Evolutionary conservation across 371 early-diverging fungal genomes (phyloP), one percentile per base, ranked within the genome.

Genomic region (Lichtheimia ornata): DNA sequence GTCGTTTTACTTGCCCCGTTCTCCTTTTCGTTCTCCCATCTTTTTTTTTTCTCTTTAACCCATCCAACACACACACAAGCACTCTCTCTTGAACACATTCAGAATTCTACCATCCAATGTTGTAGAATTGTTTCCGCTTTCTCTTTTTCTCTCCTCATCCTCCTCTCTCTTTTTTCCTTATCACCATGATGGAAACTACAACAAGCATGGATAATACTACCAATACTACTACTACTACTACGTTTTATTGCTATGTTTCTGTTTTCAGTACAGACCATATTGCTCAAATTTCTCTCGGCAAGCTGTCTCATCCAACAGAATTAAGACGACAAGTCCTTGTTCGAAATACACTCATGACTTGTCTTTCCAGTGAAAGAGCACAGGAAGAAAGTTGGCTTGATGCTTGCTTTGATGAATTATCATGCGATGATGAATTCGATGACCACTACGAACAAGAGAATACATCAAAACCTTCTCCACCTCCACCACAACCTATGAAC

Each of bases 301-400:
- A 76, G 63, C 53, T 76, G 30, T 70, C 55, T 24, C 66, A 68
- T n/a, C 53, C 61, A 17, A 58, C 61, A 14, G 61, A 63, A n/a
- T 55, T 75, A 25, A 63, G 69, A 44, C 66, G 69, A 7, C 71
- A 76, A 50, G 63, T 76, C 6, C 41, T 76, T 25, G 61, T 73
- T n/a, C 65, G 73, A n/a, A 76, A 76, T 49, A 47, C 70, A 4
- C 50, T 73, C 11, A 41, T 69, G 24, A 57, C 59, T 12, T 71
- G 66, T 28, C 56, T 70, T 14, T 55, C 70, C 50, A 49, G 67
- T 41, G 45, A 61, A 35, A 61, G 57, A 18, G 52, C 57, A 4
- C 66, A 71, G 28, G 73, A 76, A 62, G 65, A 78, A 44, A 58
- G 59, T 5, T 78, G 78, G 78, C 53, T 78, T 12, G 58, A 47